Evolutionary conservation across 768 basidiomycete genomes (phyloP).

Genomic region (Neoboletus brunneissimus): DNA sequence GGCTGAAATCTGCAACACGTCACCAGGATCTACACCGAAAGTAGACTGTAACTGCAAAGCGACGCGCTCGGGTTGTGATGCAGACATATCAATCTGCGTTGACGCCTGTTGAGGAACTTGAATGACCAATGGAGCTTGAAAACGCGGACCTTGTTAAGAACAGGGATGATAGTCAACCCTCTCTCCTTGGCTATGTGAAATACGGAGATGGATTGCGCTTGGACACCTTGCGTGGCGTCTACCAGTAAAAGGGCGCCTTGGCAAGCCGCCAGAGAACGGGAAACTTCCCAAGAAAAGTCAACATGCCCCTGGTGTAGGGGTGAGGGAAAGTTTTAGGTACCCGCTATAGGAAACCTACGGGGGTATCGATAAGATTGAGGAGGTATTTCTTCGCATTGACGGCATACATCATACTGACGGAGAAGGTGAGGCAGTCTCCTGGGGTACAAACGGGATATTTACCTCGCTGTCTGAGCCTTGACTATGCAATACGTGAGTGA

Average conservation of each 20-base stretch:
- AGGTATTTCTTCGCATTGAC: slow-evolving; percentile 58
- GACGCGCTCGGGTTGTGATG: slow-evolving; percentile 79
- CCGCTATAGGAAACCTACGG: slow-evolving; percentile 43
- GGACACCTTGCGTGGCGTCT: slow-evolving; percentile 96
- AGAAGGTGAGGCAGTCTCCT: slow-evolving; percentile 3
- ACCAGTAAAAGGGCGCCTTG: slow-evolving; percentile 88
- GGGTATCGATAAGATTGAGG: slow-evolving; percentile 95
- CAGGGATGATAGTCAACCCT: slow-evolving; percentile 80
- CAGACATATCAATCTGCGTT: slow-evolving; percentile 84
- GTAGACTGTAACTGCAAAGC: slow-evolving; percentile 78
- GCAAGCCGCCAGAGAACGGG: slow-evolving; percentile 86
- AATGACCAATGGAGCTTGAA: neutral
- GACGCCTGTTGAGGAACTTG: neutral
- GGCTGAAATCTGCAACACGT: slow-evolving; percentile 82
- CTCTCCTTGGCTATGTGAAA: slow-evolving; percentile 85
- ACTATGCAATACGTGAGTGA: slow-evolving; percentile 43
- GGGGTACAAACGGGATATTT: neutral
- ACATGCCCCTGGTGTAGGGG: slow-evolving; percentile 76
- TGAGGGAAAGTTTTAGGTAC: neutral
- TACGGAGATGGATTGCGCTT: slow-evolving; percentile 96
- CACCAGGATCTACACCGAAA: slow-evolving; percentile 72
- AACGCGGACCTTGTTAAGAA: slow-evolving; percentile 78
- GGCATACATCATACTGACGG: slow-evolving; percentile 71
- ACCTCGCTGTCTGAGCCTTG: slow-evolving; percentile 95
- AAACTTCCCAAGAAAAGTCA: slow-evolving; percentile 97